Percentiles rank a stretch among this genome's conserved stretches.
Evolutionary conservation across 2,329 filamentous ascomycete species (phyloP).

Genomic region (Pseudopyrenochaeta lycopersici): DNA sequence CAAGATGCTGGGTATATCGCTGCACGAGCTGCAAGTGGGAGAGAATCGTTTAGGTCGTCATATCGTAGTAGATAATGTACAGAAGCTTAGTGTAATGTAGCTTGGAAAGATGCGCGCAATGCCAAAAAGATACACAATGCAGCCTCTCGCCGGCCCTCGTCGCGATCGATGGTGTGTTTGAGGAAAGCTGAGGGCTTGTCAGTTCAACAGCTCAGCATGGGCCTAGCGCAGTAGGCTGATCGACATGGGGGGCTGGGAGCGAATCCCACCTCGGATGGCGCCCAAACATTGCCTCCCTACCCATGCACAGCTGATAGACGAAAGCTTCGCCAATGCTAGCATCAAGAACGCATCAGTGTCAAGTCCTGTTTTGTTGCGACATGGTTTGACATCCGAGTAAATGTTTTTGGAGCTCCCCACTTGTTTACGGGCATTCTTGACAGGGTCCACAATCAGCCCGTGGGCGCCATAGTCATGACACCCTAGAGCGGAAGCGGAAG

Average conservation of each 20-base stretch:
- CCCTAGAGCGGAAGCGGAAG: too few relatives aligned
- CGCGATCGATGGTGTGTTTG: slow-evolving; percentile 24
- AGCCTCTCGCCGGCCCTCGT: slow-evolving; percentile 25
- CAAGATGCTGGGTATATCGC: slow-evolving; percentile 37
- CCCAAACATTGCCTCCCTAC: background rate
- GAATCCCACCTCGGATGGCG: background rate
- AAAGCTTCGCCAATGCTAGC: background rate
- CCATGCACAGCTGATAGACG: background rate
- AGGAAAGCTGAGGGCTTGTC: slow-evolving; percentile 25
- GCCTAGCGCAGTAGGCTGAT: slow-evolving; percentile 8
- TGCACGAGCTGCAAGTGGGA: slow-evolving; percentile 28
- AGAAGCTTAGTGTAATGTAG: slow-evolving; percentile 19
- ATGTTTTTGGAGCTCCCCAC: background rate
- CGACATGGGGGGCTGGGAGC: slow-evolving; percentile 4
- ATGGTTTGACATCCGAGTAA: background rate
- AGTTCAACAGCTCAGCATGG: background rate
- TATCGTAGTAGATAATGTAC: slow-evolving; percentile 23
- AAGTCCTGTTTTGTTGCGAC: background rate
- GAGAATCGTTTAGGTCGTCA: slow-evolving; percentile 27
- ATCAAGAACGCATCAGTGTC: background rate
- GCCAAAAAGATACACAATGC: slow-evolving; percentile 18
- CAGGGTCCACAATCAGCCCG: background rate
- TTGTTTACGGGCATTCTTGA: background rate
- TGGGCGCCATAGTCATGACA: too few relatives aligned
- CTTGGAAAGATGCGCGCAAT: slow-evolving; percentile 25